Percentiles rank a stretch among this genome's conserved stretches.
These are phyloP conservation scores for Saccharomyces hybrid DNA, from an alignment of 1,139 yeast species.

Conservation along the genomic window DNA sequence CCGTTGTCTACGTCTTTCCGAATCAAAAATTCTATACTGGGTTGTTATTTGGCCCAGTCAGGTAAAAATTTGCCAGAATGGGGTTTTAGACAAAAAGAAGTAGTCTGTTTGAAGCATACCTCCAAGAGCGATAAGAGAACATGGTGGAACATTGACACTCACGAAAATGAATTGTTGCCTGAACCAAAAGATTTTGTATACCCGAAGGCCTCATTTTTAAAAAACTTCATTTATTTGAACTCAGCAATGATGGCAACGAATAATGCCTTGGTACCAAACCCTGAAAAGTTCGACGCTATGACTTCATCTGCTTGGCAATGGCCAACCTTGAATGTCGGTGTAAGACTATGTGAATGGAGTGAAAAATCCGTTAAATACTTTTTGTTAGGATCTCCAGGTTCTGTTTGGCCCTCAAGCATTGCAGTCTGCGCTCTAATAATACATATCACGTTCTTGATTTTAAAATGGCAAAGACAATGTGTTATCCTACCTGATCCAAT, in stretches of 20 bases:
- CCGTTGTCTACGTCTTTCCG: conserved; percentile 85
- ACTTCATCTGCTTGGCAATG: conserved; percentile 97
- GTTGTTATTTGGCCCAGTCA: conserved; percentile 82
- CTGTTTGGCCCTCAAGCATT: conserved; percentile 82
- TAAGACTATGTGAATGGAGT: conserved; percentile 94
- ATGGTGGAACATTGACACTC: conserved; percentile 96
- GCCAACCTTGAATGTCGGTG: conserved; percentile 90
- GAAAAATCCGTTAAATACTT: conserved; percentile 73
- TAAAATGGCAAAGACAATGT: conserved; percentile 92
- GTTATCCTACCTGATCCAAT: conserved; percentile 47
- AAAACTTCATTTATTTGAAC: conserved; percentile 86
- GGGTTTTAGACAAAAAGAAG: conserved; percentile 99
- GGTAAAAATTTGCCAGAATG: conserved; percentile 82
- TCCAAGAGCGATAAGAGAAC: conserved; percentile 84
- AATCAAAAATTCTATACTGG: conserved; percentile 56
- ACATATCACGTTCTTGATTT: conserved; percentile 49
- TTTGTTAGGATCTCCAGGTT: conserved; percentile 87
- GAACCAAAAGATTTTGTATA: conserved; percentile 58
- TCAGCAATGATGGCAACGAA: conserved; percentile 99
- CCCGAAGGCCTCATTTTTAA: conserved; percentile 76
- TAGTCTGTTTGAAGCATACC: conserved; percentile 72
- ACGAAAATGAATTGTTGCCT: conserved; percentile 67
- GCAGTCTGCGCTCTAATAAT: conserved; percentile 59
- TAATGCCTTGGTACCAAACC: conserved; percentile 90
- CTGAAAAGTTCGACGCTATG: conserved; percentile 83